Evolutionary conservation across 495 filamentous ascomycete genomes (phyloP).

Genomic region (Podospora appendiculata): DNA sequence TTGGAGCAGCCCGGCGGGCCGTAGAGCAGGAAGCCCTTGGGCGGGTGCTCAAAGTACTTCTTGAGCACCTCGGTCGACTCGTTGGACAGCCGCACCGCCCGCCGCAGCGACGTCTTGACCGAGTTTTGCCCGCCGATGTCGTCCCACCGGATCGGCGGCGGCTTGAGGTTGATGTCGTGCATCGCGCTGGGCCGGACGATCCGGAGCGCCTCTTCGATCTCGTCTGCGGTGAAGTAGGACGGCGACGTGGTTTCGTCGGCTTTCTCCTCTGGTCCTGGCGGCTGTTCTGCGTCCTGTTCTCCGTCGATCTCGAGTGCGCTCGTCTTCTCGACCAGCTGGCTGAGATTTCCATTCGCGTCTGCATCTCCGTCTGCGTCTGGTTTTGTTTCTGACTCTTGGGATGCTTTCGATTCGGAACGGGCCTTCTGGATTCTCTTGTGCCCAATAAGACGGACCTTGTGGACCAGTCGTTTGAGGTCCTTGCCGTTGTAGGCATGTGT

Average conservation of each 20-base stretch:
- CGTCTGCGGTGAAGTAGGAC: slow-evolving; percentile 23
- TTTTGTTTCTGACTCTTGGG: not conserved
- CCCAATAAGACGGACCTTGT: slow-evolving; percentile 26
- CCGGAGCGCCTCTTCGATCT: slow-evolving; percentile 35
- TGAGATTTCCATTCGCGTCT: not conserved
- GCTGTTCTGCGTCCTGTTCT: not conserved
- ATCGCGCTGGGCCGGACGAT: slow-evolving; percentile 71
- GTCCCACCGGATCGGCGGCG: slow-evolving; percentile 76
- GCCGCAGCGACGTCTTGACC: slow-evolving; percentile 55
- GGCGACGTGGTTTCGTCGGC: not conserved
- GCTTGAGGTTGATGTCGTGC: slow-evolving; percentile 82
- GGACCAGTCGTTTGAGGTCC: slow-evolving; percentile 37
- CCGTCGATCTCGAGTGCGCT: not conserved
- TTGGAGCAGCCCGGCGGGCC: slow-evolving; percentile 96
- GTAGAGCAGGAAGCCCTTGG: slow-evolving; percentile 84
- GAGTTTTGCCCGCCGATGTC: slow-evolving; percentile 86
- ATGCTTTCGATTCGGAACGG: not conserved
- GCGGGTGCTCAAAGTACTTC: slow-evolving; percentile 38
- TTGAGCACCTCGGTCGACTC: slow-evolving; percentile 52
- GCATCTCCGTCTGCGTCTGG: not conserved
- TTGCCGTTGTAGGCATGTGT: slow-evolving; percentile 48
- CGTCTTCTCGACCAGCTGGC: no score
- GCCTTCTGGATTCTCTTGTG: slow-evolving; percentile 7
- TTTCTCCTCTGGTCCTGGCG: not conserved
- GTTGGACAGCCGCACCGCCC: slow-evolving; percentile 22